Evolutionary conservation across 2,329 filamentous ascomycete species (phyloP), one percentile per base, ranked within the genome.

Genomic region (Phaeosphaeriaceae sp.): DNA sequence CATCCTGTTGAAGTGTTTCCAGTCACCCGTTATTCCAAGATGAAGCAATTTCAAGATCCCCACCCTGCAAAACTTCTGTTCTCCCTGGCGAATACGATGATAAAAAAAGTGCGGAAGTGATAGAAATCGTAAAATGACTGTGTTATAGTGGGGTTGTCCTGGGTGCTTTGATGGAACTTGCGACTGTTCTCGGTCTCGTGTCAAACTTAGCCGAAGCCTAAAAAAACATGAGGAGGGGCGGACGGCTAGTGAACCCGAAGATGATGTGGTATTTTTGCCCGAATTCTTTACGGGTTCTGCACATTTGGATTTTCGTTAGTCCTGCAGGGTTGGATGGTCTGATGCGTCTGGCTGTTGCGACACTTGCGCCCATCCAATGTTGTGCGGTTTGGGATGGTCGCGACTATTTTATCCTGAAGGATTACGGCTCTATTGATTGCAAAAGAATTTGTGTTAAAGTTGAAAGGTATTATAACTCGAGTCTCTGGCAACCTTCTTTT

Each of bases 1-100:
- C 67, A 68, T 64, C 33, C 16, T 58, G 49, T 26, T 18, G 13
- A 34, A 36, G 15, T 30, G 32, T 33, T 12, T 32, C 34, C 34
- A 38, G 32, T 32, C 28, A 37, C 42, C n/a, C 13, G 23, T 32
- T 21, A 28, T 21, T 18, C 30, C n/a, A 17, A 36, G 20, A 17
- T 3, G 20, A 35, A 33, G 12, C 5, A 35, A 17, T 8, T 11
- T 29, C 18, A 32, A 37, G 9, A 28, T 16, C n/a, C 21, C 42
- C 11, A 34, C 42, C 42, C 26, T 33, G 33, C 34, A 35, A 28
- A 28, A 15, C 4, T 20, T 15, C 16, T 26, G 16, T 12, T 26
- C 20, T 18, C 16, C 32, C 20, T 37, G 21, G 42, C 42, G 9
- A 18, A 12, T 34, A 11, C 20, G 20, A 18, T 33, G 23, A 26